Percentiles rank a stretch among this genome's conserved stretches.
These are phyloP conservation scores for Albugo laibachii DNA, from an alignment of 352 stramenopile species.

Conservation along the genomic window DNA sequence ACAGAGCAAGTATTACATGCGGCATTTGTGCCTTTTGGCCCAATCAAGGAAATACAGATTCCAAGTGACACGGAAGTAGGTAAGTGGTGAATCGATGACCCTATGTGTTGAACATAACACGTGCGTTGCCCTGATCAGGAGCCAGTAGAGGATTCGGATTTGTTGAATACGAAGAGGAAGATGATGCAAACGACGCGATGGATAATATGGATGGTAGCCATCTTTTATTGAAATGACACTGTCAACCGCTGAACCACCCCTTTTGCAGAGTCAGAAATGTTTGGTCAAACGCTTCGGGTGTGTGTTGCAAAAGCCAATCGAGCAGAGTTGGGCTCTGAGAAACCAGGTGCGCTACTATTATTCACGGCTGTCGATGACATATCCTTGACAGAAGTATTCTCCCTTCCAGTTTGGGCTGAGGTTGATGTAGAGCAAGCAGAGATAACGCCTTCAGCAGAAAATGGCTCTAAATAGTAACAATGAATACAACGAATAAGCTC, in stretches of 20 bases:
- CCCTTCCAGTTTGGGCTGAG: constrained; percentile 12
- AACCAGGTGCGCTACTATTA: constrained; percentile 27
- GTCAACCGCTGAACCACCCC: not conserved
- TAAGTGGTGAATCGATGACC: constrained; percentile 13
- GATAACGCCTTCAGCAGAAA: constrained; percentile 7
- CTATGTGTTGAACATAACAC: not conserved
- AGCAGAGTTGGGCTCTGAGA: constrained; percentile 49
- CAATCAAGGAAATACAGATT: constrained; percentile 65
- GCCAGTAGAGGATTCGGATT: constrained; percentile 85
- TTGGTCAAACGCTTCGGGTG: constrained; percentile 80
- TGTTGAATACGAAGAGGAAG: constrained; percentile 83
- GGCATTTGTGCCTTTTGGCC: constrained; percentile 66
- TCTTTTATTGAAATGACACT: too few relatives aligned
- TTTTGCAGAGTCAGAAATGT: constrained; percentile 72
- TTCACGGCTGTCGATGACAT: constrained; percentile 14
- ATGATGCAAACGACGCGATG: constrained; percentile 79
- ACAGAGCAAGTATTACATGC: constrained; percentile 75
- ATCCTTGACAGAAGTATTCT: not conserved
- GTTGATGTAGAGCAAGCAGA: not conserved
- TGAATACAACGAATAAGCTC: constrained; percentile 43
- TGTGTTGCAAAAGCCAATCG: constrained; percentile 78
- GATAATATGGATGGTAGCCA: constrained; percentile 94
- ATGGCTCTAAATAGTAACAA: constrained; percentile 52
- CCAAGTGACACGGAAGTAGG: constrained; percentile 41
- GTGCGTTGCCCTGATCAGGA: constrained; percentile 14